phyloP scores from a whole-genome alignment of 2,329 filamentous ascomycete species.

The Botrytis squamosa region DNA sequence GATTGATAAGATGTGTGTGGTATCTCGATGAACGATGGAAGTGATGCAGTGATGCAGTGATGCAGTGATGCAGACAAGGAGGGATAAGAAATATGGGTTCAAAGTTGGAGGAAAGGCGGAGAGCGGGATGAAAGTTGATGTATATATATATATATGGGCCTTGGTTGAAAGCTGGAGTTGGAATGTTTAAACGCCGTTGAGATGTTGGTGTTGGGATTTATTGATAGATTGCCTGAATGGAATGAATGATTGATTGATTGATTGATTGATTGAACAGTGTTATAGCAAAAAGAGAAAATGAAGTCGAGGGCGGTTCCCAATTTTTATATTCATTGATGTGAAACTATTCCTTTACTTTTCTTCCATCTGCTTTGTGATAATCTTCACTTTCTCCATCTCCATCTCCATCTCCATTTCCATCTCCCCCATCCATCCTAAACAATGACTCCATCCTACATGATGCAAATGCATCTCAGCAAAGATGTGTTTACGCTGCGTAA shows the following conservation, averaged over 20 bases:
- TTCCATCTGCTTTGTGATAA: neutral
- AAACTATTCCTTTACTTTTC: neutral
- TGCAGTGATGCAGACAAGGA: neutral
- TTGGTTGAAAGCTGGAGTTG: neutral
- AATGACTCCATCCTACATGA: conserved; percentile 9
- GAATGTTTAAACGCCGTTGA: neutral
- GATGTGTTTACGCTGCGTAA: neutral
- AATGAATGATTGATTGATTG: no score
- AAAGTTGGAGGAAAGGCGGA: neutral
- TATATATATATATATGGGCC: conserved; percentile 16
- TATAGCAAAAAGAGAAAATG: neutral
- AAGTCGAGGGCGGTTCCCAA: neutral
- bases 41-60: neutral
- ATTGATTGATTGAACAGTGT: neutral
- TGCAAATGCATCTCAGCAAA: neutral
- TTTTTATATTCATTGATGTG: conserved; percentile 5
- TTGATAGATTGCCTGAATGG: neutral
- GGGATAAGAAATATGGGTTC: neutral
- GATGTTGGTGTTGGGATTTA: conserved; percentile 2
- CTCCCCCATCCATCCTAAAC: neutral
- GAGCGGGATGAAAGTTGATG: neutral
- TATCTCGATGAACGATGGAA: neutral
- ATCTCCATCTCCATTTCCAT: no score
- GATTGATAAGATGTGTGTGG: neutral
- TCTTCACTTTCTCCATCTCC: neutral